Evolutionary conservation across 495 filamentous ascomycete genomes (phyloP).

Genomic region (Aspergillus saccharolyticus): DNA sequence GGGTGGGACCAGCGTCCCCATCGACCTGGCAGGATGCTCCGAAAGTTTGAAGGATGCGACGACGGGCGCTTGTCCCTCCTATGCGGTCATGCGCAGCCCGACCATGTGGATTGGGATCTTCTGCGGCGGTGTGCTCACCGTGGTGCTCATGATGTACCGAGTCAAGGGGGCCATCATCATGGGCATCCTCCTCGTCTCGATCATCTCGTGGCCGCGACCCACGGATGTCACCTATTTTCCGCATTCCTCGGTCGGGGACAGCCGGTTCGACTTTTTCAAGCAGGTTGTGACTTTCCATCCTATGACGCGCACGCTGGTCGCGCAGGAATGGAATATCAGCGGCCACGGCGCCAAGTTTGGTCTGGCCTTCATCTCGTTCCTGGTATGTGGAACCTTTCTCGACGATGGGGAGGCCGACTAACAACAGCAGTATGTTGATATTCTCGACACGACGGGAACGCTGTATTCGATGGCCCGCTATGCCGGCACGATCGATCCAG

Average conservation of each 20-base stretch:
- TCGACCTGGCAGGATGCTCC: slow-evolving; percentile 64
- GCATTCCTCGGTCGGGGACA: slow-evolving; percentile 57
- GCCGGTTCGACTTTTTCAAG: slow-evolving; percentile 75
- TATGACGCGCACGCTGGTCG: slow-evolving; percentile 59
- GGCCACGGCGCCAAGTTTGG: slow-evolving; percentile 64
- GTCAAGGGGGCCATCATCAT: slow-evolving; percentile 77
- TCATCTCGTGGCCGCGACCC: slow-evolving; percentile 75
- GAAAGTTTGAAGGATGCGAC: slow-evolving; percentile 26
- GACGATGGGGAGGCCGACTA: background rate
- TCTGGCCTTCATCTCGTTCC: slow-evolving; percentile 72
- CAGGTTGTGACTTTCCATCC: slow-evolving; percentile 75
- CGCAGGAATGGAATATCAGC: slow-evolving; percentile 63
- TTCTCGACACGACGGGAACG: slow-evolving; percentile 71
- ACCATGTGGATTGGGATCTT: slow-evolving; percentile 83
- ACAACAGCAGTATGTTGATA: slow-evolving; percentile 66
- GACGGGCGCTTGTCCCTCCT: slow-evolving; percentile 46
- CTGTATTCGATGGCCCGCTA: slow-evolving; percentile 82
- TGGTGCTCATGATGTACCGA: slow-evolving; percentile 73
- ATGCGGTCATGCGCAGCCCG: slow-evolving; percentile 66
- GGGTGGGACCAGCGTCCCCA: slow-evolving; percentile 52
- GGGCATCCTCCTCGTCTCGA: slow-evolving; percentile 74
- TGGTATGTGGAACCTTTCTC: slow-evolving; percentile 17
- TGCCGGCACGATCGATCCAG: slow-evolving; percentile 64
- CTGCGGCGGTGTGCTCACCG: slow-evolving; percentile 71
- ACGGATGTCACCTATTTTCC: slow-evolving; percentile 76